phyloP scores from a whole-genome alignment of 78 protist species.

The Mastigamoeba balamuthi region DNA sequence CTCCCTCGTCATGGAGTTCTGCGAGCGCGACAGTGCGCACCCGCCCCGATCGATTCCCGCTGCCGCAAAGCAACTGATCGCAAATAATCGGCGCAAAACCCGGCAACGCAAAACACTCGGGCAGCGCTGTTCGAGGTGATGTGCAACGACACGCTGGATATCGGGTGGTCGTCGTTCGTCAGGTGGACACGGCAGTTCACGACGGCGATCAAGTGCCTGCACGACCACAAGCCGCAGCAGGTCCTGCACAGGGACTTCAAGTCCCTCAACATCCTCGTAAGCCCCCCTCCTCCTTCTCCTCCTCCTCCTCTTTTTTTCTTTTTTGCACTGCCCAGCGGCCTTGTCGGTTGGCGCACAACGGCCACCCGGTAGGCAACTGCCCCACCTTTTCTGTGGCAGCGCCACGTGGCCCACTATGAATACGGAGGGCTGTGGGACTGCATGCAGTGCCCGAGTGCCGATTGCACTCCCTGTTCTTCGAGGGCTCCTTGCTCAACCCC shows the following conservation, averaged over 20 bases:
- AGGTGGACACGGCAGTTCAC: not conserved
- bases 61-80: too few species aligned
- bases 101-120: too few species aligned
- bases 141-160: constrained; percentile 17
- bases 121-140: constrained; percentile 15
- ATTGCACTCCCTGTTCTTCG: not conserved
- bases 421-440: too few species aligned
- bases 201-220: constrained; percentile 48
- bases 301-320: not conserved
- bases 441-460: too few species aligned
- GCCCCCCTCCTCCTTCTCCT: not conserved
- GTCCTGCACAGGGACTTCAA: constrained; percentile 52
- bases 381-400: too few species aligned
- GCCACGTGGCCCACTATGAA: too few species aligned
- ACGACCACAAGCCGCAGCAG: constrained; percentile 31
- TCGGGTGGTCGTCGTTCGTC: constrained; percentile 40
- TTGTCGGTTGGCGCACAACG: too few species aligned
- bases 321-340: too few species aligned
- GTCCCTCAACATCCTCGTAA: constrained; percentile 36
- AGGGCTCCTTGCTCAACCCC: constrained; percentile 13
- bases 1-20: constrained; percentile 59
- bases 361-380: too few species aligned
- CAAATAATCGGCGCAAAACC: too few species aligned
- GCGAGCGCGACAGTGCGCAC: constrained; percentile 35
- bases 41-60: too few species aligned